Base-by-base conservation (phyloP, 208 protist genomes). In the Acanthamoeba sp. region DNA sequence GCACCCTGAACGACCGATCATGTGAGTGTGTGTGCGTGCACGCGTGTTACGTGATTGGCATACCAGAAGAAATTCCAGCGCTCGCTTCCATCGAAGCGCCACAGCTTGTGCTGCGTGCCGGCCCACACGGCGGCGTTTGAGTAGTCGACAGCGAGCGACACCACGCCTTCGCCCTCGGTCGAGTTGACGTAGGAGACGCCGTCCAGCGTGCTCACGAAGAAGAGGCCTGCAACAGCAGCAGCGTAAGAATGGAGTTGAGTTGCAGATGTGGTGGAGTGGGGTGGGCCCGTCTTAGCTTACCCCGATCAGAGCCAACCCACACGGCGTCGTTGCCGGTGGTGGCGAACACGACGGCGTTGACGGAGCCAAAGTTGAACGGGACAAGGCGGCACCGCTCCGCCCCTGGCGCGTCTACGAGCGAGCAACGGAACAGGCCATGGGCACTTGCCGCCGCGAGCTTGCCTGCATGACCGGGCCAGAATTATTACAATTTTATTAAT, bases 41-140 rank as follows among this genome's bases (percentile, higher is more conserved):
- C 27, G 69, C 9, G 38, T 24, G 20, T 27, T 2, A 2, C 14
- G 29, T 69, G n/a, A 22, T 34, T 6, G 0, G 64, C 4, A 10
- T 38, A 90, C 82, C 85, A 91, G 55, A 91, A 91, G 40, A 91
- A 91, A 9, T 5, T 48, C 85, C 85, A 91, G 20, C 85, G 52
- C 38, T 66, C 38, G 45, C 42, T 55, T 91, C 85, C 85, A 9
- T 91, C 36, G 62, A 91, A 91, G 85, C 85, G 85, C 52, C 62
- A 91, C 40, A 91, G 52, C 55, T 91, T 91, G 52, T 66, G 59
- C 20, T 45, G 40, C 4, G 85, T 91, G 48, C 85, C 85, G 2
- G 57, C 85, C 85, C 85, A 91, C 59, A 91, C 85, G 0, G 40
- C 85, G n/a, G 20, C 29, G 12, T 42, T 71, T 16, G 34, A 10